Evolutionary conservation across 225 moss, liverwort and hornwort species (phyloP).

Genomic region (Physcomitrium patens): DNA sequence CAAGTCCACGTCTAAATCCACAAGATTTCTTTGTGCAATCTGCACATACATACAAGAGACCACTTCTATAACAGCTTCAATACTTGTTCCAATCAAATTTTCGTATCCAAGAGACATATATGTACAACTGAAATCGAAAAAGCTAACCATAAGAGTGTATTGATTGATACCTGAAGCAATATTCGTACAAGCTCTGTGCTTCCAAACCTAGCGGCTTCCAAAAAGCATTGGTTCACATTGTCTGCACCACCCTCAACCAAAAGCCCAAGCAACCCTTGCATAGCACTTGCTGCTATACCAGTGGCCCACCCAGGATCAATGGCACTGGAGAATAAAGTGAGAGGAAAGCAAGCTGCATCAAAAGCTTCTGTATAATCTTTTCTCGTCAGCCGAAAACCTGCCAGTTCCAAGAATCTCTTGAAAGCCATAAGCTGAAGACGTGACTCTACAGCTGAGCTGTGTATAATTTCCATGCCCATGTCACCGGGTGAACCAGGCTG

Average conservation of each 20-base stretch:
- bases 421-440: conserved; percentile 88
- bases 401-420: conserved; percentile 84
- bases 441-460: conserved; percentile 83
- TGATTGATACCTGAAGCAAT: conserved; percentile 67
- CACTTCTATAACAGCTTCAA: too few species aligned
- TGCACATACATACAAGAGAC: conserved; percentile 33
- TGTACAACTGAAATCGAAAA: too few species aligned
- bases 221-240: conserved; percentile 94
- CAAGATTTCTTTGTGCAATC: conserved; percentile 83
- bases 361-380: conserved; percentile 97
- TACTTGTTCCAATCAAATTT: too few species aligned
- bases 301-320: conserved; percentile 98
- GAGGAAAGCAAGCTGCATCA: conserved; percentile 95
- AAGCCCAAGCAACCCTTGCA: conserved; percentile 90
- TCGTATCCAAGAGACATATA: too few species aligned
- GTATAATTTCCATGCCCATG: conserved; percentile 56
- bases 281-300: conserved; percentile 94
- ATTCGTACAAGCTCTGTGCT: conserved; percentile 96
- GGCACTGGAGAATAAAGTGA: conserved; percentile 93
- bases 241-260: conserved; percentile 95
- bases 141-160: background rate
- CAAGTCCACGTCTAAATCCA: conserved; percentile 93
- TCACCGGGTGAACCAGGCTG: conserved; percentile 57
- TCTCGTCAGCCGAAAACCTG: conserved; percentile 69
- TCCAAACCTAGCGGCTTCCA: conserved; percentile 97